Percentiles rank a stretch among this genome's conserved stretches.
Conservation (phyloP, 2,329 filamentous ascomycete genomes). For the Acrocalymma vagum region DNA sequence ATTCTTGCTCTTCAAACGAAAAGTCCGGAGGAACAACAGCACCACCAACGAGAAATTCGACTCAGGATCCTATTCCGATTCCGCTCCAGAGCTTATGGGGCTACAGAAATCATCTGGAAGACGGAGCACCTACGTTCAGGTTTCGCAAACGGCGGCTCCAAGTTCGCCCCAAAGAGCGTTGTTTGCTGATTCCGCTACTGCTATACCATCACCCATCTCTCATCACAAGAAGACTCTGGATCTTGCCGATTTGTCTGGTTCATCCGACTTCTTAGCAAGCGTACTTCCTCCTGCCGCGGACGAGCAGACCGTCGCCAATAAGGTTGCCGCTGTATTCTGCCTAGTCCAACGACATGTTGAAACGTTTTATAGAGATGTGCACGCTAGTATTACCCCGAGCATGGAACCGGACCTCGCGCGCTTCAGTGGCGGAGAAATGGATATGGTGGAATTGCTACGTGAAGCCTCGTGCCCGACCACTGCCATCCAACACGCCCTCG, state of each 20-base stretch:
- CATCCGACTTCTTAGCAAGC: conserved; percentile 22
- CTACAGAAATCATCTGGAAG: conserved; percentile 23
- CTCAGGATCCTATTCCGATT: conserved; percentile 19
- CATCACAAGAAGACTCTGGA: conserved; percentile 10
- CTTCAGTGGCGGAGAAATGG: conserved; percentile 30
- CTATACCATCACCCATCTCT: conserved; percentile 11
- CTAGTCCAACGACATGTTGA: conserved; percentile 39
- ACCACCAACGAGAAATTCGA: conserved; percentile 15
- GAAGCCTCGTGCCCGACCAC: conserved; percentile 31
- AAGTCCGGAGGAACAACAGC: conserved; percentile 15
- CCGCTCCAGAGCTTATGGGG: conserved; percentile 34
- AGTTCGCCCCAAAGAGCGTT: too few species aligned
- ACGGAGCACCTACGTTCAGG: conserved; percentile 34
- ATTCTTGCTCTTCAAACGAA: conserved; percentile 39
- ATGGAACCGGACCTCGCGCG: conserved; percentile 38
- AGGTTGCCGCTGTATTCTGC: conserved; percentile 32
- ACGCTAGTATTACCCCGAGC: conserved; percentile 42
- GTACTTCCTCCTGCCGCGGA: conserved; percentile 34
- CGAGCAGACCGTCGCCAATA: conserved; percentile 27
- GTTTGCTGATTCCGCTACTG: conserved; percentile 6
- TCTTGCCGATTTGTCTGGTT: conserved; percentile 11
- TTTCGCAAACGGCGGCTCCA: conserved; percentile 31
- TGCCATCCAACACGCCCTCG: conserved; percentile 41
- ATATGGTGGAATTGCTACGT: conserved; percentile 36
- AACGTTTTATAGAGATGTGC: conserved; percentile 43